Percentiles rank a stretch among this genome's conserved stretches.
Conservation (phyloP, 164 flowering plant genomes). For the Protea cynaroides region DNA sequence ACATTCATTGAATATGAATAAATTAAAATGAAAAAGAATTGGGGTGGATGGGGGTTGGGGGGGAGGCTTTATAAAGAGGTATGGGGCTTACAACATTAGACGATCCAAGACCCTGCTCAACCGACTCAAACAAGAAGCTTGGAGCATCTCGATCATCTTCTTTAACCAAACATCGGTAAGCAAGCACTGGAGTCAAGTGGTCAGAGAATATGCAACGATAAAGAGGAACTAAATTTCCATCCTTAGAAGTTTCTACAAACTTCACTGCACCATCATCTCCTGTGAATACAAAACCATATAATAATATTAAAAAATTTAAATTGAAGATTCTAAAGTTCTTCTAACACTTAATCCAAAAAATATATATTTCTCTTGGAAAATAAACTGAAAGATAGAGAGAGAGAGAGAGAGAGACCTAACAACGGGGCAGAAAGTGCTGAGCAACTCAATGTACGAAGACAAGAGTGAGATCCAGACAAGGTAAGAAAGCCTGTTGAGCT, state of each 20-base stretch:
- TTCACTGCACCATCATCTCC: conserved; percentile 24
- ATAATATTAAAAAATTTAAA: neutral
- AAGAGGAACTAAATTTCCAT: conserved; percentile 64
- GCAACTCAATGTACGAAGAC: conserved; percentile 8
- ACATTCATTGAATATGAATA: conserved; percentile 6
- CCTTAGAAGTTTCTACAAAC: conserved; percentile 58
- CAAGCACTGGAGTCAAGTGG: conserved; percentile 79
- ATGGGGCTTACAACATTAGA: conserved; percentile 46
- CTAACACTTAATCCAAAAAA: neutral
- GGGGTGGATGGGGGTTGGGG: too few relatives aligned
- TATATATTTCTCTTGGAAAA: neutral
- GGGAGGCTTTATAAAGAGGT: too few relatives aligned
- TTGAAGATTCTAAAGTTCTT: neutral
- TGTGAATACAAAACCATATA: conserved; percentile 9
- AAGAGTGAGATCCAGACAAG: neutral
- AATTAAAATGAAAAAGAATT: neutral
- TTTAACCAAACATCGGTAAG: conserved; percentile 79
- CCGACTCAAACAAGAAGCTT: conserved; percentile 79
- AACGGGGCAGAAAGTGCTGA: conserved; percentile 8
- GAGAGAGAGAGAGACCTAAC: conserved; percentile 1
- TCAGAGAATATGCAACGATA: conserved; percentile 66
- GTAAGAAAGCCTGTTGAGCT: neutral
- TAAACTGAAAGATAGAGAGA: too few relatives aligned
- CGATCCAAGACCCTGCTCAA: conserved; percentile 51
- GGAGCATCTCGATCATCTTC: conserved; percentile 83